Percentiles rank a stretch among this genome's conserved stretches.
Conservation (phyloP, 2,329 filamentous ascomycete genomes). For the Leptographium wingfieldii region DNA sequence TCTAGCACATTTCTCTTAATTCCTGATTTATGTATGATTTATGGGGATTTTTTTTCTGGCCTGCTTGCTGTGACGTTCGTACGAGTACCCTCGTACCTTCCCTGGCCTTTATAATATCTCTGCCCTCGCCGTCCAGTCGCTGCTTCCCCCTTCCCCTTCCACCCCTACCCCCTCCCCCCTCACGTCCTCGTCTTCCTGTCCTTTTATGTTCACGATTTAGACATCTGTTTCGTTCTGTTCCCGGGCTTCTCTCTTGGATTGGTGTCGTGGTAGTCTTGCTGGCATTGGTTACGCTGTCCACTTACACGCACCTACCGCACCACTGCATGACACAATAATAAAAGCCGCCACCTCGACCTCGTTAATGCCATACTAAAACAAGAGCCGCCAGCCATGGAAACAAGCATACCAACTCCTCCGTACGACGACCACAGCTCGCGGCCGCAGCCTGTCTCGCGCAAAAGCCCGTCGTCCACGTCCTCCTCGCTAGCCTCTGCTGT, state of each 20-base stretch:
- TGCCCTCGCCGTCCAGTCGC: background rate
- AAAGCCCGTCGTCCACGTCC: slow-evolving; percentile 27
- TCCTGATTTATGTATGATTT: background rate
- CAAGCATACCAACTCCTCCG: slow-evolving; percentile 38
- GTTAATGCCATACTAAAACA: background rate
- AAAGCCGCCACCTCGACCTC: background rate
- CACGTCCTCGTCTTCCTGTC: background rate
- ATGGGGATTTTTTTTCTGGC: background rate
- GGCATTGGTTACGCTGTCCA: background rate
- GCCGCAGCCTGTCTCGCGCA: slow-evolving; percentile 18
- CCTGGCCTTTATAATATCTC: background rate
- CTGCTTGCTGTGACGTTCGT: background rate
- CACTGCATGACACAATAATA: too few relatives aligned
- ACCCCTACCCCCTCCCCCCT: background rate
- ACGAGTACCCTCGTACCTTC: background rate
- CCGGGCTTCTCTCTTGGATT: background rate
- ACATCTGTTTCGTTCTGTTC: background rate
- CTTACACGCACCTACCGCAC: background rate
- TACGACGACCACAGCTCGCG: slow-evolving; percentile 26
- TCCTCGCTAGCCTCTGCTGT: background rate
- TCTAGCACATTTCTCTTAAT: slow-evolving; percentile 1
- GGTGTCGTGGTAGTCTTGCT: background rate
- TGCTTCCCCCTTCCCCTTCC: background rate
- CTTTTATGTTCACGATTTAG: background rate
- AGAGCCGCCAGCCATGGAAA: slow-evolving; percentile 28